Conservation (phyloP, 305 asterid genomes). For the Fraxinus floribunda region DNA sequence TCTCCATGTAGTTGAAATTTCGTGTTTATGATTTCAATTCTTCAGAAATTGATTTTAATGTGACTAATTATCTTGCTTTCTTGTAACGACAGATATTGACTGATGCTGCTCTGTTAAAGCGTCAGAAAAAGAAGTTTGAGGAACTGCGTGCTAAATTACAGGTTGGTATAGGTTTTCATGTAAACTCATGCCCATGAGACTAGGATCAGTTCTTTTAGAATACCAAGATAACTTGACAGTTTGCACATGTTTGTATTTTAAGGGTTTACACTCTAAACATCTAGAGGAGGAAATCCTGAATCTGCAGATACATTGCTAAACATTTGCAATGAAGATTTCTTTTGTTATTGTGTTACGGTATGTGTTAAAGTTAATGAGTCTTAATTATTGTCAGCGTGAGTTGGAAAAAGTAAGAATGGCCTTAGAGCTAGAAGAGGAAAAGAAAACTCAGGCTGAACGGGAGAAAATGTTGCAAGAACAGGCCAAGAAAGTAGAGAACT, state of each 20-base stretch:
- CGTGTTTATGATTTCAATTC: slow-evolving; percentile 7
- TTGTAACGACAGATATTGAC: slow-evolving; percentile 67
- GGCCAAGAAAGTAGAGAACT: slow-evolving; percentile 79
- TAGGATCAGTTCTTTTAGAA: slow-evolving; percentile 13
- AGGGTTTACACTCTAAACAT: slow-evolving; percentile 82
- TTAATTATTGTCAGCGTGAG: slow-evolving; percentile 57
- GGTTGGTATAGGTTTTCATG: slow-evolving; percentile 45
- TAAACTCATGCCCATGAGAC: slow-evolving; percentile 14
- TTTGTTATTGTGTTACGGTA: slow-evolving; percentile 22
- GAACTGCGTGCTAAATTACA: slow-evolving; percentile 87
- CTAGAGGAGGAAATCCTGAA: slow-evolving; percentile 77
- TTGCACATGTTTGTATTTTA: slow-evolving; percentile 27
- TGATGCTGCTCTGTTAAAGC: slow-evolving; percentile 95
- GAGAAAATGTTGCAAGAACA: slow-evolving; percentile 86
- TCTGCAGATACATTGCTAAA: slow-evolving; percentile 81
- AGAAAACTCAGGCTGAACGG: slow-evolving; percentile 87
- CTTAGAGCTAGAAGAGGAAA: slow-evolving; percentile 83
- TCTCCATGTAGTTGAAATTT: slow-evolving; percentile 21
- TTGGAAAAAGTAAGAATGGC: slow-evolving; percentile 94
- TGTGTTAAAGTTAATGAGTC: slow-evolving; percentile 6
- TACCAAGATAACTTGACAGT: slow-evolving; percentile 26
- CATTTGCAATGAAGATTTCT: slow-evolving; percentile 38
- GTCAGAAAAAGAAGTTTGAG: slow-evolving; percentile 94
- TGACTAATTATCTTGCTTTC: slow-evolving; percentile 20
- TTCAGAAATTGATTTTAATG: slow-evolving; percentile 14